Conservation (phyloP, 495 filamentous ascomycete genomes). For the Talaromyces adpressus region DNA sequence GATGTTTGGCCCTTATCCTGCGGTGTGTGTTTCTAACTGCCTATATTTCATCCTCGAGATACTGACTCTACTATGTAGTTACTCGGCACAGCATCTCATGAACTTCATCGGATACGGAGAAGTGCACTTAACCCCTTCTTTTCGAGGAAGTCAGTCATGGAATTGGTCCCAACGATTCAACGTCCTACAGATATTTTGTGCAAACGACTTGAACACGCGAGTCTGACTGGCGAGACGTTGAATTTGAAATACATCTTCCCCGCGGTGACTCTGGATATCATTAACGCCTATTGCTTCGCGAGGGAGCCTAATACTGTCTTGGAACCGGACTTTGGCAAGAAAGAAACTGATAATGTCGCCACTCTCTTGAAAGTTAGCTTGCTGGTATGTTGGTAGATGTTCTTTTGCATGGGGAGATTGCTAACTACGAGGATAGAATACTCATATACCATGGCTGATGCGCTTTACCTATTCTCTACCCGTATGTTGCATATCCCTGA, state of each 20-base stretch:
- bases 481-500: neutral
- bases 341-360: neutral
- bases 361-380: neutral
- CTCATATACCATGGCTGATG: conserved; percentile 6
- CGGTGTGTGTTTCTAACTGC: neutral
- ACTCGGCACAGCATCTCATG: conserved; percentile 27
- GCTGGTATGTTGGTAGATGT: conserved; percentile 3
- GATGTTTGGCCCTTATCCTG: neutral
- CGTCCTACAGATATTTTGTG: neutral
- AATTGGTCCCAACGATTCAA: neutral
- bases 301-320: conserved; percentile 7
- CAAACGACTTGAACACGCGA: neutral
- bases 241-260: conserved; percentile 5
- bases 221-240: neutral
- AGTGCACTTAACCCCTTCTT: conserved; percentile 18
- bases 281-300: conserved; percentile 33
- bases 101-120: conserved; percentile 22
- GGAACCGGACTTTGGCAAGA: neutral
- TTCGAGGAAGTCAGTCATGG: neutral
- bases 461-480: neutral
- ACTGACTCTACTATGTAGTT: conserved; percentile 8
- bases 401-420: neutral
- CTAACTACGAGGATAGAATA: neutral
- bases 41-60: neutral
- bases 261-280: conserved; percentile 32